Evolutionary conservation across 1,284 basidiomycete species (phyloP).

Genomic region (Boletus semigastroideus): DNA sequence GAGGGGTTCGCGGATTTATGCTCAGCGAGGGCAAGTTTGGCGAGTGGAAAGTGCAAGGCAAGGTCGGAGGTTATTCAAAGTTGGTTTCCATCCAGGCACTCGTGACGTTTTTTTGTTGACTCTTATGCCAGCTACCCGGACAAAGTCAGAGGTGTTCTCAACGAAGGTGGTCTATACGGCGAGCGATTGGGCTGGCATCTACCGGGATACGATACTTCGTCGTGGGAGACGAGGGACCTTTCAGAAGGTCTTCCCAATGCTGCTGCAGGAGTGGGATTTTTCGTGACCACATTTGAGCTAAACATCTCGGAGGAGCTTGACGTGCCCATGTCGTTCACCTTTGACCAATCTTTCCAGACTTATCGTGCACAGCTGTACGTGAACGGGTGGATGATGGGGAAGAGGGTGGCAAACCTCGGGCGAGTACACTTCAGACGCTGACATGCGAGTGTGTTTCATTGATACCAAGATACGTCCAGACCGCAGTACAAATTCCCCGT

Average conservation of each 20-base stretch:
- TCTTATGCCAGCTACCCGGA: conserved; percentile 54
- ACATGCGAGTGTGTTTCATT: neutral
- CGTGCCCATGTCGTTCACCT: conserved; percentile 66
- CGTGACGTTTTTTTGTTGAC: conserved; percentile 1
- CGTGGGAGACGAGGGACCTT: conserved; percentile 56
- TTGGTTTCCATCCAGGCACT: conserved; percentile 34
- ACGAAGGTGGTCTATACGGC: conserved; percentile 79
- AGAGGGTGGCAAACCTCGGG: conserved; percentile 71
- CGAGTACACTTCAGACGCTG: conserved; percentile 21
- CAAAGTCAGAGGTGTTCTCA: conserved; percentile 65
- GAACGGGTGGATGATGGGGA: conserved; percentile 88
- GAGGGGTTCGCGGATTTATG: conserved; percentile 75
- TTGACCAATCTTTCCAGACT: conserved; percentile 56
- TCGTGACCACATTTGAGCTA: conserved; percentile 69
- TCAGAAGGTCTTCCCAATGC: conserved; percentile 54
- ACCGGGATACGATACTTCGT: conserved; percentile 65
- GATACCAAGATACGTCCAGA: conserved; percentile 35
- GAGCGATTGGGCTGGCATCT: conserved; percentile 83
- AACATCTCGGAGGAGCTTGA: conserved; percentile 59
- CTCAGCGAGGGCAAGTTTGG: conserved; percentile 60
- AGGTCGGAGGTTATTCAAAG: conserved; percentile 72
- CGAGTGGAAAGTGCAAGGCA: conserved; percentile 81
- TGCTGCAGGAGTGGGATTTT: conserved; percentile 73
- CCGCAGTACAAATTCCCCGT: conserved; percentile 79
- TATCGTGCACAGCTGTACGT: conserved; percentile 75